phyloP scores from a whole-genome alignment of 441 rosid species.

The Corymbia calophylla region DNA sequence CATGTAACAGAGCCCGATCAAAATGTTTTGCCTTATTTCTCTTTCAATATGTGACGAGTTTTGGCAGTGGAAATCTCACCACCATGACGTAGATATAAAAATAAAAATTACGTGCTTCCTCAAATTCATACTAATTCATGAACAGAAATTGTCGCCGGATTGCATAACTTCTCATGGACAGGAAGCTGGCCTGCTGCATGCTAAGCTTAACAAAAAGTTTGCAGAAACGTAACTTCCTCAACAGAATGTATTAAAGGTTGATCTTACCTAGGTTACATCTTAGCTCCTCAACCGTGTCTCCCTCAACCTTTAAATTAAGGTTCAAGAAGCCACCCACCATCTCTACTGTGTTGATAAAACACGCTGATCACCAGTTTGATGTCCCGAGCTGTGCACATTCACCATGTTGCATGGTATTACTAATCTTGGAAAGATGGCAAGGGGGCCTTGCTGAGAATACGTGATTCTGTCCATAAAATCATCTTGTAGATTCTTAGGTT shows the following conservation, averaged over 20 bases:
- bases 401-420: not conserved
- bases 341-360: not conserved
- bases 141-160: not conserved
- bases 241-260: not conserved
- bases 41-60: not conserved
- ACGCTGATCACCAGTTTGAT: not conserved
- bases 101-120: not conserved
- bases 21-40: not conserved
- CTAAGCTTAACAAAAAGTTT: not conserved
- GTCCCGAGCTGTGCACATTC: not conserved
- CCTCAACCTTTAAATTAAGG: not conserved
- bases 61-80: not conserved
- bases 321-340: not conserved
- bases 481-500: not conserved
- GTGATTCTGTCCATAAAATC: not conserved
- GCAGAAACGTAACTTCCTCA: not conserved
- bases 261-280: not conserved
- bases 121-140: not conserved
- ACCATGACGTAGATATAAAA: not conserved
- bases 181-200: not conserved
- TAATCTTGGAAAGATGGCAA: not conserved
- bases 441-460: not conserved
- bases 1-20: not conserved
- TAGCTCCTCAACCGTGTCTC: not conserved
- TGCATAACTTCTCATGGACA: not conserved